Evolutionary conservation across 2,329 filamentous ascomycete species (phyloP).

Genomic region (Sphaerulina vaccinii): DNA sequence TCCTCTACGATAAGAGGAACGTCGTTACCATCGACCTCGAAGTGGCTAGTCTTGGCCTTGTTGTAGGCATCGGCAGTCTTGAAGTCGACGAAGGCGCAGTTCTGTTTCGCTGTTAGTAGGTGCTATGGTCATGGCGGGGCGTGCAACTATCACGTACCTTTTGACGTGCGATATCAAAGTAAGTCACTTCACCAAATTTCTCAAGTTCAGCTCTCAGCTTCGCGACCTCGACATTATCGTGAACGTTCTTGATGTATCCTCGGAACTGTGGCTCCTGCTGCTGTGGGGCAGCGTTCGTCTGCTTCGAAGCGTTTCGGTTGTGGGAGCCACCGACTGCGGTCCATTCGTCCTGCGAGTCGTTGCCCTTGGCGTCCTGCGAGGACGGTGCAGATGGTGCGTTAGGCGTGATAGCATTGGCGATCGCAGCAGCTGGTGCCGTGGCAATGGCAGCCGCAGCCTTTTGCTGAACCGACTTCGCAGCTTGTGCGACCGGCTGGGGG

Average conservation of each 20-base stretch:
- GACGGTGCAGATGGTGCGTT: constrained; percentile 37
- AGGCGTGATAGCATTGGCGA: constrained; percentile 24
- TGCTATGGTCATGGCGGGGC: not conserved
- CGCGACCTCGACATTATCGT: constrained; percentile 76
- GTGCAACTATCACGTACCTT: constrained; percentile 65
- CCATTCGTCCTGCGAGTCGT: constrained; percentile 70
- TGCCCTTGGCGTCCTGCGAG: constrained; percentile 41
- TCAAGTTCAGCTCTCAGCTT: constrained; percentile 69
- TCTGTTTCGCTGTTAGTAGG: constrained; percentile 54
- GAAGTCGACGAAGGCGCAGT: constrained; percentile 96
- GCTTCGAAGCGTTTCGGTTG: constrained; percentile 77
- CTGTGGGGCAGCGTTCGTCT: constrained; percentile 59
- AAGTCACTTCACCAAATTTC: constrained; percentile 64
- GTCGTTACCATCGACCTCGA: constrained; percentile 74
- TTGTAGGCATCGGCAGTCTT: constrained; percentile 76
- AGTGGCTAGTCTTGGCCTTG: constrained; percentile 77
- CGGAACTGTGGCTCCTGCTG: constrained; percentile 70
- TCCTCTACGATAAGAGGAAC: constrained; percentile 86
- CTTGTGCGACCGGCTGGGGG: constrained; percentile 36
- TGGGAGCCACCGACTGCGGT: constrained; percentile 78
- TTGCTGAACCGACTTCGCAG: constrained; percentile 23
- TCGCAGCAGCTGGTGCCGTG: constrained; percentile 27
- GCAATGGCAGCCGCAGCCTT: constrained; percentile 32
- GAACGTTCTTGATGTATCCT: constrained; percentile 95
- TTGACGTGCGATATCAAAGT: constrained; percentile 63